Percentiles rank a stretch among this genome's conserved stretches.
Conservation (phyloP, 176 grass and related monocot genomes). For the Miscanthus lutarioriparius region DNA sequence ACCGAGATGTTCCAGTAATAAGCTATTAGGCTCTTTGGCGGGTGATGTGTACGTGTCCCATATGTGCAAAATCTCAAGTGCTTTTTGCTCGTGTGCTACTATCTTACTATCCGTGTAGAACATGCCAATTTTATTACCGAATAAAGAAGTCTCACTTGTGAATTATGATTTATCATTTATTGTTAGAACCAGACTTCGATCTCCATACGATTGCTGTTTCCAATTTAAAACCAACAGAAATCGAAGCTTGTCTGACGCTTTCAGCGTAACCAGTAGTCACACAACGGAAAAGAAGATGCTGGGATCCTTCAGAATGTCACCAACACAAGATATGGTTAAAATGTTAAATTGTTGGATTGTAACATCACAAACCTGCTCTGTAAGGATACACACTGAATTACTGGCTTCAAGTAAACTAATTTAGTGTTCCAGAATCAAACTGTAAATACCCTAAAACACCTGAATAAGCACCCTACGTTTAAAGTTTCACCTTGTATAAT, state of each 20-base stretch:
- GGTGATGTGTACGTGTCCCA: background rate
- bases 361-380: background rate
- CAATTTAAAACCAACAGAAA: background rate
- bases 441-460: background rate
- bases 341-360: background rate
- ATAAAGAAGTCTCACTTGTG: background rate
- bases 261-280: background rate
- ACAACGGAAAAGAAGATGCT: background rate
- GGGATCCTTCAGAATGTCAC: background rate
- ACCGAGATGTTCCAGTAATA: background rate
- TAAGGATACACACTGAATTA: background rate
- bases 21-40: background rate
- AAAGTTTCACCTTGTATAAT: conserved; percentile 12
- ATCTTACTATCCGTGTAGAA: background rate
- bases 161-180: background rate
- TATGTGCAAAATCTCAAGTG: background rate
- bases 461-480: background rate
- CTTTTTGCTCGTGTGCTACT: conserved; percentile 15
- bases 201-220: background rate
- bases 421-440: conserved; percentile 1
- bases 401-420: conserved; percentile 13
- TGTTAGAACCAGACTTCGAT: background rate
- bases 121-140: background rate
- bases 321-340: background rate
- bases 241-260: background rate